Conservation (phyloP, 1,284 basidiomycete species). For the Heterobasidion irregulare region DNA sequence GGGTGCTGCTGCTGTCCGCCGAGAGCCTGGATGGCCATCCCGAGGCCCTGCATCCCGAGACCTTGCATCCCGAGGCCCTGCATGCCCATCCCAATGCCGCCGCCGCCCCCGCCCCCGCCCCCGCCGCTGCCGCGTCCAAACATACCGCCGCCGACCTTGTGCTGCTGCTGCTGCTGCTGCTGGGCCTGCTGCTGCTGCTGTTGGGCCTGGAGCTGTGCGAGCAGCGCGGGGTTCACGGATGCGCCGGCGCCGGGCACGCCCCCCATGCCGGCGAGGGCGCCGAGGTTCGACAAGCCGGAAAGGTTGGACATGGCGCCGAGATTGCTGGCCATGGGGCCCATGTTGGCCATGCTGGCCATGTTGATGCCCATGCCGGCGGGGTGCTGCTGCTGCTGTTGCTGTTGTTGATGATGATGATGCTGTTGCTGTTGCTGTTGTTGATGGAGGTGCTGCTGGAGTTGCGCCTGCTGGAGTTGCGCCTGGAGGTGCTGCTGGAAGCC, state of each 20-base stretch:
- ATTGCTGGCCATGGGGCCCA: too few species aligned
- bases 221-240: not conserved
- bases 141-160: not conserved
- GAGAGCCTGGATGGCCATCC: not conserved
- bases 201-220: not conserved
- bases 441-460: not conserved
- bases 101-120: not conserved
- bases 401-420: conserved; percentile 8
- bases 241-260: too few species aligned
- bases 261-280: too few species aligned
- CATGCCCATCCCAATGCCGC: not conserved
- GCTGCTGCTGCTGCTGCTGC: not conserved
- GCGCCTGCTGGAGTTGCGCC: not conserved
- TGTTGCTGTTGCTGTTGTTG: not conserved
- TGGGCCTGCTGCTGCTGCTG: too few species aligned
- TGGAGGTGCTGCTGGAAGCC: too few species aligned
- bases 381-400: conserved; percentile 13
- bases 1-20: not conserved
- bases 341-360: conserved; percentile 1
- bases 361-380: conserved; percentile 5
- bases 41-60: not conserved
- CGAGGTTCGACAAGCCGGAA: too few species aligned
- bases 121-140: too few species aligned
- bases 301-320: conserved; percentile 2
- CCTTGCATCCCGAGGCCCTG: too few species aligned